These are phyloP conservation scores for Novymonas esmeraldas DNA, from an alignment of 208 protist genomes.

Conservation along the genomic window DNA sequence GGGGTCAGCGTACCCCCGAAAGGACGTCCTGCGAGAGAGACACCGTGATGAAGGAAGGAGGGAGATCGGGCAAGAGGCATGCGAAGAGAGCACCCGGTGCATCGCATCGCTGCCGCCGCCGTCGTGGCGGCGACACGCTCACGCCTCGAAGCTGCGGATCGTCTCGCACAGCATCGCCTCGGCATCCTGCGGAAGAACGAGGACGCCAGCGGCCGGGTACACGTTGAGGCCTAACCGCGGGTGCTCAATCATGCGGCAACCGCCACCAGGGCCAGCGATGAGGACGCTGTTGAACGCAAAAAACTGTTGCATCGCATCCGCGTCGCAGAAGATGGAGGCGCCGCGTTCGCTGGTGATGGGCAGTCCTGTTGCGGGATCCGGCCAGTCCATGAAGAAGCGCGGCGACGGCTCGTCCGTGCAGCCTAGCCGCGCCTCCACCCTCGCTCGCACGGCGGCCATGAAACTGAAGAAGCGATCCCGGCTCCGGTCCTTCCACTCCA, in stretches of 20 bases:
- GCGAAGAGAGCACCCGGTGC: too few relatives aligned
- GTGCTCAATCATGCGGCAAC: slow-evolving; percentile 61
- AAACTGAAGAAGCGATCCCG: slow-evolving; percentile 51
- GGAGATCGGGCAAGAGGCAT: too few relatives aligned
- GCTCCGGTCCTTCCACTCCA: slow-evolving; percentile 54
- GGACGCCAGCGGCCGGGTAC: slow-evolving; percentile 43
- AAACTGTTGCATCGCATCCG: slow-evolving; percentile 49
- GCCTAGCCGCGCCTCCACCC: slow-evolving; percentile 6
- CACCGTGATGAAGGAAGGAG: too few relatives aligned
- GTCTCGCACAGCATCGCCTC: slow-evolving; percentile 23
- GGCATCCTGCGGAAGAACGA: slow-evolving; percentile 19
- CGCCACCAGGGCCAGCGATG: slow-evolving; percentile 42
- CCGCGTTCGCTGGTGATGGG: slow-evolving; percentile 38
- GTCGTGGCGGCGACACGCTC: too few relatives aligned
- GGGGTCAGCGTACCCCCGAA: too few relatives aligned
- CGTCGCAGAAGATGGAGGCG: slow-evolving; percentile 35
- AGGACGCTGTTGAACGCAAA: slow-evolving; percentile 45
- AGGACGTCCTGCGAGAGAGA: too few relatives aligned
- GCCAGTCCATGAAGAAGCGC: slow-evolving; percentile 49
- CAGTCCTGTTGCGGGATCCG: slow-evolving; percentile 54
- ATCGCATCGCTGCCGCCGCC: too few relatives aligned
- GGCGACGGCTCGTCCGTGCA: background rate
- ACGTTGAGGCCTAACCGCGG: slow-evolving; percentile 44
- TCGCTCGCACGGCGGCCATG: slow-evolving; percentile 21
- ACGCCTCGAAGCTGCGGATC: slow-evolving; percentile 15